These are phyloP conservation scores for Escallonia rubra DNA, from an alignment of 129 eudicot genomes.

Conservation along the genomic window DNA sequence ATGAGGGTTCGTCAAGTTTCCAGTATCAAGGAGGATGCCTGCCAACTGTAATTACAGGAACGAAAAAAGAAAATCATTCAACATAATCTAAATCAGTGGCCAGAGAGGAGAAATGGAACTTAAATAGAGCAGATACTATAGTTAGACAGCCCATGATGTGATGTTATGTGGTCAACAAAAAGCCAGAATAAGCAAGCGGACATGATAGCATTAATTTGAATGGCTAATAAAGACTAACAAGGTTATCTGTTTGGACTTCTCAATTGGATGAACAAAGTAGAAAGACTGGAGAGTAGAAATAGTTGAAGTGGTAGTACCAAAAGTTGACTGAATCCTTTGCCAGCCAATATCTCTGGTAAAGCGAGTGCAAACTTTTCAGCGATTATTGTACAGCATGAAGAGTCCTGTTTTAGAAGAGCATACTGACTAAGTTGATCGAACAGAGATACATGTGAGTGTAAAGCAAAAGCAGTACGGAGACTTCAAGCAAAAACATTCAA, in stretches of 20 bases:
- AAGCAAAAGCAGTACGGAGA: too few relatives aligned
- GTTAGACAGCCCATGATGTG: neutral
- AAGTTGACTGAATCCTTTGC: constrained; percentile 69
- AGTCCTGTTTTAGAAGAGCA: constrained; percentile 38
- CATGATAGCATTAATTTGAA: too few relatives aligned
- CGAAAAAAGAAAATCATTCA: neutral
- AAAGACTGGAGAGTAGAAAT: too few relatives aligned
- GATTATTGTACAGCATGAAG: constrained; percentile 58
- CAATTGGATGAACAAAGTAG: too few relatives aligned
- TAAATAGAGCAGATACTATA: neutral
- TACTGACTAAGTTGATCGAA: neutral
- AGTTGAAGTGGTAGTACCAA: constrained; percentile 37
- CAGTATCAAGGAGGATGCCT: constrained; percentile 76
- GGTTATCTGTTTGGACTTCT: neutral
- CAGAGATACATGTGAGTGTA: neutral
- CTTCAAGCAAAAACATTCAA: too few relatives aligned
- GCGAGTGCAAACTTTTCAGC: constrained; percentile 49
- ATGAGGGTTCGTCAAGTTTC: constrained; percentile 44
- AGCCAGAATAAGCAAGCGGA: neutral
- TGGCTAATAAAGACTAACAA: neutral
- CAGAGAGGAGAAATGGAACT: neutral
- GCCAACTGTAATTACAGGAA: constrained; percentile 45
- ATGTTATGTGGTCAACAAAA: neutral
- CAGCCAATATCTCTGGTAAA: constrained; percentile 56
- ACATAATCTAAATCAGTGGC: neutral